Conservation (phyloP, 352 stramenopile species). For the Peronospora belbahrii region DNA sequence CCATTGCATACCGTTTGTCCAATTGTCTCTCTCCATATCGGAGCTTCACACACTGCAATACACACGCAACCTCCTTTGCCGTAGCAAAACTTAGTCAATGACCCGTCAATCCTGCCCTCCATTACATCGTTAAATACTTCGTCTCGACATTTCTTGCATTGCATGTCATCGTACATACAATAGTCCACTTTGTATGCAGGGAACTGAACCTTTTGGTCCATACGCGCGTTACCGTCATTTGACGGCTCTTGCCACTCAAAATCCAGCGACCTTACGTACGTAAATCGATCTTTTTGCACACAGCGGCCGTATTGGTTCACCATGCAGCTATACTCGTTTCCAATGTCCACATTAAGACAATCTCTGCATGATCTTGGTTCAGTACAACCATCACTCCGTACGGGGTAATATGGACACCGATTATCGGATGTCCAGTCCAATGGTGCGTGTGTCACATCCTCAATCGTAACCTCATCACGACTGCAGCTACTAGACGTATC, state of each 20-base stretch:
- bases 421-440: constrained; percentile 20
- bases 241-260: constrained; percentile 18
- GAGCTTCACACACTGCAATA: constrained; percentile 35
- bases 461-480: constrained; percentile 14
- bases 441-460: constrained; percentile 12
- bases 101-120: constrained; percentile 24
- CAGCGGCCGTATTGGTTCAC: constrained; percentile 36
- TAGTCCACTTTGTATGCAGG: constrained; percentile 27
- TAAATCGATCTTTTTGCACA: constrained; percentile 23
- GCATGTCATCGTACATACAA: constrained; percentile 24
- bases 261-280: constrained; percentile 17
- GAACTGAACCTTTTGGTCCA: constrained; percentile 39
- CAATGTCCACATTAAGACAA: constrained; percentile 49
- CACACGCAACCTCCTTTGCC: constrained; percentile 29
- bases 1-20: constrained; percentile 28
- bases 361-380: constrained; percentile 47
- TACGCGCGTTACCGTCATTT: constrained; percentile 18
- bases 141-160: constrained; percentile 24
- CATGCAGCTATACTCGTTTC: constrained; percentile 28
- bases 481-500: constrained; percentile 3
- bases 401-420: constrained; percentile 20
- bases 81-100: constrained; percentile 34
- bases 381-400: constrained; percentile 26
- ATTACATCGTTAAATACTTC: constrained; percentile 26
- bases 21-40: constrained; percentile 24